Percentiles rank a stretch among this genome's conserved stretches.
phyloP scores from a whole-genome alignment of 176 grass and related monocot species.

The Triticum urartu region DNA sequence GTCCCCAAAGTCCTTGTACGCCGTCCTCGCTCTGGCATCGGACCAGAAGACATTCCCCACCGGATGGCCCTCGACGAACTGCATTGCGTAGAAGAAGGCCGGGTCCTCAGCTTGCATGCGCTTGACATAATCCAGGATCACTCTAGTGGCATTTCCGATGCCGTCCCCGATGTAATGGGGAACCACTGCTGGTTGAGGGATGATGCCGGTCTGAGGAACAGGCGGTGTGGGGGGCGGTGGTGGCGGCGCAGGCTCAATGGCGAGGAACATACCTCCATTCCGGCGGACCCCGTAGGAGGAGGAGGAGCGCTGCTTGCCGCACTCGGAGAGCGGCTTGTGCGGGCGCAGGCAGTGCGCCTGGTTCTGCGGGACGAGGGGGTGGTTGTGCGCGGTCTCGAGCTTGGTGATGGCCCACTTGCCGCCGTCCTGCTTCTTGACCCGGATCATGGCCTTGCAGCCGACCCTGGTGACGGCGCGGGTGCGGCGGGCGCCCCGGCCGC shows the following conservation, averaged over 20 bases:
- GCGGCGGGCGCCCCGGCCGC: slow-evolving; percentile 39
- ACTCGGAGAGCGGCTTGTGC: slow-evolving; percentile 59
- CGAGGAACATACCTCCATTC: slow-evolving; percentile 29
- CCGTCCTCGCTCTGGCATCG: slow-evolving; percentile 39
- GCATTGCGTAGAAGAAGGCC: slow-evolving; percentile 54
- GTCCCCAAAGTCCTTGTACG: slow-evolving; percentile 52
- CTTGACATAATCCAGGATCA: slow-evolving; percentile 58
- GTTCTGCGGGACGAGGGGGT: slow-evolving; percentile 41
- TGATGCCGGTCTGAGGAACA: not conserved
- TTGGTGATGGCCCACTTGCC: slow-evolving; percentile 63
- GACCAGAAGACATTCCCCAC: slow-evolving; percentile 60
- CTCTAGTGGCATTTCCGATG: slow-evolving; percentile 36
- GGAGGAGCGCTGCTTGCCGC: slow-evolving; percentile 42
- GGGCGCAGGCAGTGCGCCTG: slow-evolving; percentile 48
- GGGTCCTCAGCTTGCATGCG: slow-evolving; percentile 62
- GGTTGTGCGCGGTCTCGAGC: slow-evolving; percentile 66
- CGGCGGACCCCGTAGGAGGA: not conserved
- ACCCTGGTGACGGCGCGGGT: slow-evolving; percentile 69
- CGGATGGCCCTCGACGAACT: slow-evolving; percentile 48
- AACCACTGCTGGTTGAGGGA: not conserved
- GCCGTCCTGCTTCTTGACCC: slow-evolving; percentile 68
- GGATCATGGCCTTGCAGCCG: slow-evolving; percentile 81
- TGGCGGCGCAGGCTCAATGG: slow-evolving; percentile 20
- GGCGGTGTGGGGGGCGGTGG: not conserved
- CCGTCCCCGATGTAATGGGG: slow-evolving; percentile 28